phyloP scores from a whole-genome alignment of 1,284 basidiomycete species.

The Fomes fomentarius region DNA sequence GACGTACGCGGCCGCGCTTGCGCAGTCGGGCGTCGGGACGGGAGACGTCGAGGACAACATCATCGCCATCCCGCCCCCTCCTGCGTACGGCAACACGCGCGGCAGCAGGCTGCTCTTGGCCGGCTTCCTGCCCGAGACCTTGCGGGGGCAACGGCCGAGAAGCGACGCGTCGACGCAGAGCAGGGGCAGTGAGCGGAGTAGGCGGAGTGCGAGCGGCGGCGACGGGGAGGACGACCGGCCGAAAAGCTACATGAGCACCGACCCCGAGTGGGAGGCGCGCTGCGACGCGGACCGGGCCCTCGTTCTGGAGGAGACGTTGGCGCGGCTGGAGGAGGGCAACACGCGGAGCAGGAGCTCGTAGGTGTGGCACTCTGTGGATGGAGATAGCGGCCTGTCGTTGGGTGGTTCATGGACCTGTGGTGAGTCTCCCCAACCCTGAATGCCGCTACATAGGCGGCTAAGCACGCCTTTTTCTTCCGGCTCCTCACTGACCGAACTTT shows the following conservation, averaged over 20 bases:
- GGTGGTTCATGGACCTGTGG: slow-evolving; percentile 2
- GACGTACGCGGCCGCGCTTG: slow-evolving; percentile 71
- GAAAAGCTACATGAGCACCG: slow-evolving; percentile 55
- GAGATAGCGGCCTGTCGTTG: not conserved
- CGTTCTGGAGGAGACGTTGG: slow-evolving; percentile 58
- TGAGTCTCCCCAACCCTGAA: not conserved
- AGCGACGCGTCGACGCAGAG: slow-evolving; percentile 17
- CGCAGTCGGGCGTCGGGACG: slow-evolving; percentile 67
- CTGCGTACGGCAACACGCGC: slow-evolving; percentile 72
- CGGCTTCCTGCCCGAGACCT: slow-evolving; percentile 52
- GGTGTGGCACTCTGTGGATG: not conserved
- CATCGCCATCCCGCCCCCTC: slow-evolving; percentile 68
- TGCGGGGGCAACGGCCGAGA: slow-evolving; percentile 42
- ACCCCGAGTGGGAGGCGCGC: slow-evolving; percentile 60
- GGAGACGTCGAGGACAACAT: slow-evolving; percentile 73
- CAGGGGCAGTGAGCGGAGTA: slow-evolving; percentile 28
- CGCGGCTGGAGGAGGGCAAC: slow-evolving; percentile 46
- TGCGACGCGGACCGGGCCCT: slow-evolving; percentile 55
- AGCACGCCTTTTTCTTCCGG: not conserved
- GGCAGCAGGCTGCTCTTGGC: slow-evolving; percentile 65
- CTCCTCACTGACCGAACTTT: not conserved
- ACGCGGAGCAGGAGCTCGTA: slow-evolving; percentile 13
- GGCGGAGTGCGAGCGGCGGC: slow-evolving; percentile 29
- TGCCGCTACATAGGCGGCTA: not conserved
- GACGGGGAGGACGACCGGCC: slow-evolving; percentile 36